Evolutionary conservation across 2,329 filamentous ascomycete species (phyloP).

Genomic region (Penicillium concentricum): DNA sequence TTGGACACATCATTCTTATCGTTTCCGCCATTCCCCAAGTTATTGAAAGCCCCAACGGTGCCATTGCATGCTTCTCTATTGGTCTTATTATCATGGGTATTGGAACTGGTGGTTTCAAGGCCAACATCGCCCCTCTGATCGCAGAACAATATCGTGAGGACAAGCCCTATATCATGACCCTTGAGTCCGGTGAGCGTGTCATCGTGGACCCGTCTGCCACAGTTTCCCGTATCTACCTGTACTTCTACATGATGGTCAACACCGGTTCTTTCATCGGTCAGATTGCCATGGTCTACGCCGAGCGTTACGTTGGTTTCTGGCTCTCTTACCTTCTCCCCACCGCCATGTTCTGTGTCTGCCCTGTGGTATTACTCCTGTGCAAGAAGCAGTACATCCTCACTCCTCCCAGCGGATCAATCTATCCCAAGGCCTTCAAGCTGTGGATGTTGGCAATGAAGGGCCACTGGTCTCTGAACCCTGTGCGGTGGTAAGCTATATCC

Average conservation of each 20-base stretch:
- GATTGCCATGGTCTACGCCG: conserved; percentile 69
- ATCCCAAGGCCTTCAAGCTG: conserved; percentile 65
- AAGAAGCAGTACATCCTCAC: conserved; percentile 62
- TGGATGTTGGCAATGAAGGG: conserved; percentile 62
- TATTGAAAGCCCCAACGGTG: conserved; percentile 56
- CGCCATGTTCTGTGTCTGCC: conserved; percentile 61
- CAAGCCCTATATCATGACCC: conserved; percentile 57
- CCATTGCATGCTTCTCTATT: conserved; percentile 64
- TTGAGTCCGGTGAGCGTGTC: conserved; percentile 62
- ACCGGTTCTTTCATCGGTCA: conserved; percentile 62
- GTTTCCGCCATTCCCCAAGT: conserved; percentile 63
- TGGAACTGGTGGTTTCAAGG: conserved; percentile 78
- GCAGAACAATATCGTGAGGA: conserved; percentile 67
- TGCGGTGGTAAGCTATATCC: conserved; percentile 50
- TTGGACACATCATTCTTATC: conserved; percentile 67
- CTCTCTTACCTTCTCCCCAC: conserved; percentile 68
- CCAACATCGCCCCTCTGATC: conserved; percentile 71
- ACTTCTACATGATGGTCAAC: conserved; percentile 72
- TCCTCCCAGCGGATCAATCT: conserved; percentile 70
- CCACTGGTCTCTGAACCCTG: conserved; percentile 61
- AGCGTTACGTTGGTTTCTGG: conserved; percentile 76
- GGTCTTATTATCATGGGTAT: conserved; percentile 69
- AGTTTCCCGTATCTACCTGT: conserved; percentile 65
- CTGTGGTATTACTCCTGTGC: conserved; percentile 59
- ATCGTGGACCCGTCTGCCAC: conserved; percentile 70